These are phyloP conservation scores for Aspergillus baeticus DNA, from an alignment of 495 filamentous ascomycete species.

Conservation along the genomic window DNA sequence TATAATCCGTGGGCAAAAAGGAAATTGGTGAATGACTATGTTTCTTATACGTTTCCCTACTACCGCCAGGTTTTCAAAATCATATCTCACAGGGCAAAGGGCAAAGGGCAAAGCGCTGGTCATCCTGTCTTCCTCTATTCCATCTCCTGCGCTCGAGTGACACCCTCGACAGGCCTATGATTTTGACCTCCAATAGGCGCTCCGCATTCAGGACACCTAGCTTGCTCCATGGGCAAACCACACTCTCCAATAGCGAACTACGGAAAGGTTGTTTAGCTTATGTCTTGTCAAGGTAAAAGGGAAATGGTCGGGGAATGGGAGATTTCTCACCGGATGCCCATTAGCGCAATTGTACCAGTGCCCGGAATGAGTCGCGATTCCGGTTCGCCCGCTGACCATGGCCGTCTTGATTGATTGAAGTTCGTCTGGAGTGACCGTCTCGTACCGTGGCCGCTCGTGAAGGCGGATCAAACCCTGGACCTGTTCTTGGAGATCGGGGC, in stretches of 20 bases:
- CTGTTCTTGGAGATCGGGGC: not conserved
- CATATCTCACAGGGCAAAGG: constrained; percentile 3
- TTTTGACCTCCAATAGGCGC: constrained; percentile 6
- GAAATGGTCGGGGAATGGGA: not conserved
- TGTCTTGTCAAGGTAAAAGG: constrained; percentile 1
- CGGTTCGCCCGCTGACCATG: constrained; percentile 6
- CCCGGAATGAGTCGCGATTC: constrained; percentile 22
- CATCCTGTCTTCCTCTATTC: constrained; percentile 4
- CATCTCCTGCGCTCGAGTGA: constrained; percentile 2
- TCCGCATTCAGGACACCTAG: constrained; percentile 5
- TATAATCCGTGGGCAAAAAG: too few relatives aligned
- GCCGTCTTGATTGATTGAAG: constrained; percentile 8
- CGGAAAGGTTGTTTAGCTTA: constrained; percentile 1
- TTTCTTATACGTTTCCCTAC: not conserved
- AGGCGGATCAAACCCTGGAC: constrained; percentile 1
- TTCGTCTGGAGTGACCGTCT: constrained; percentile 1
- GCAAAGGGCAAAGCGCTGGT: not conserved
- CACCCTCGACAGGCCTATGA: constrained; percentile 3
- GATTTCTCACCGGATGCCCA: constrained; percentile 47
- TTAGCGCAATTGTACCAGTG: constrained; percentile 35
- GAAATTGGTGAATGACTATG: too few relatives aligned
- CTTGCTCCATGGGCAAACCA: constrained; percentile 5
- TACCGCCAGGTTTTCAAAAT: not conserved
- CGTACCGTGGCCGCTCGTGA: constrained; percentile 1
- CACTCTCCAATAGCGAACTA: constrained; percentile 7